A percentile compares a stretch with the other conserved stretches of the same genome.
Conservation (phyloP, 345 rosid genomes). For the Syzygium aromaticum region DNA sequence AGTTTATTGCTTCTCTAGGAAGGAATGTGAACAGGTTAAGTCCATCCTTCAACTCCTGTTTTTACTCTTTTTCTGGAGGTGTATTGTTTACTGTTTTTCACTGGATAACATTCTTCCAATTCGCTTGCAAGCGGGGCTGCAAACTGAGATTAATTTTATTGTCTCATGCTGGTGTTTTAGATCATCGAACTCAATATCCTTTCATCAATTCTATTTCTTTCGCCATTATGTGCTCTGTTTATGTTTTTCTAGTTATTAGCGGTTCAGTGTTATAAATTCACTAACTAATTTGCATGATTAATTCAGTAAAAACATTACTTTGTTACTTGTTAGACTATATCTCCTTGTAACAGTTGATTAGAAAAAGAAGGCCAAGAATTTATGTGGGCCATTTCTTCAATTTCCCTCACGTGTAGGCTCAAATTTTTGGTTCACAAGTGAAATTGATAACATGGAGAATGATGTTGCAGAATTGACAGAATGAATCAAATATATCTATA, state of each 20-base stretch:
- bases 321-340: not conserved
- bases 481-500: not conserved
- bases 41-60: not conserved
- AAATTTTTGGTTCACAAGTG: not conserved
- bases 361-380: not conserved
- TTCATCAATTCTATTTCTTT: not conserved
- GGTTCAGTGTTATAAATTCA: not conserved
- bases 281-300: not conserved
- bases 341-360: not conserved
- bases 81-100: not conserved
- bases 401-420: not conserved
- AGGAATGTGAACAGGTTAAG: conserved; percentile 93
- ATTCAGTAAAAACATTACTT: not conserved
- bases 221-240: not conserved
- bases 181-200: not conserved
- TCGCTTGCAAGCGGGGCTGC: not conserved
- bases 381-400: not conserved
- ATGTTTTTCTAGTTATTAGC: not conserved
- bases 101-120: not conserved
- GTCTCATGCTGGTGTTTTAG: not conserved
- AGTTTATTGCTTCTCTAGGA: conserved; percentile 91
- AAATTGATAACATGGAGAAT: not conserved
- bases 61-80: conserved; percentile 1
- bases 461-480: not conserved
- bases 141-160: not conserved